Base-by-base conservation (phyloP, 1,284 basidiomycete genomes). In the Earliella scabrosa region DNA sequence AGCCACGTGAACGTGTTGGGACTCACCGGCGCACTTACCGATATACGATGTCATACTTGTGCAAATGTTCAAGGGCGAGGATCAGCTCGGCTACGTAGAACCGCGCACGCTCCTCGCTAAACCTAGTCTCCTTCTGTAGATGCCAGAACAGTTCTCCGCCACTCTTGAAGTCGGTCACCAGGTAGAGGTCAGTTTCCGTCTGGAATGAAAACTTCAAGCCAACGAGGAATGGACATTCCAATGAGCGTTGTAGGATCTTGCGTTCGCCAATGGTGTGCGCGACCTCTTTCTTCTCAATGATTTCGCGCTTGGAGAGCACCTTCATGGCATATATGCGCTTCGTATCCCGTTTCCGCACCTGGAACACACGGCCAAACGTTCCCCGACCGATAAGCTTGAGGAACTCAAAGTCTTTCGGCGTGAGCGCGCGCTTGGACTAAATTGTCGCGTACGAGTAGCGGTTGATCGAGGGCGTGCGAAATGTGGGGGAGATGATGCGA, bases 281-380 rank as follows among this genome's bases (percentile, higher is more conserved):
- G 38, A 99, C 95, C 74, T 99, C 97, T 76, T 99, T 99, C 82
- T 98, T 99, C 44, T 94, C 93, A 54, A 98, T 88, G 67, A 99
- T 99, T 74, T 99, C 97, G 77, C 94, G 95, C 80, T 99, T 99
- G 35, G 93, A 96, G 32, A 99, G 83, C 46, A 99, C 93, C 73
- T 99, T 99, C 97, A 99, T 99, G 52, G 97, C 97, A 77, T 98
- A 99, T 77, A 99, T 99, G 49, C 97, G 92, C 73, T 94, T 92
- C 41, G 97, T 99, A 77, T 99, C 97, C 72, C 83, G 88, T 77
- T 99, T 99, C 59, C 97, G 92, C 36, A 99, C 97, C 75, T 99
- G 97, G 82, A 98, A 99, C 21, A 99, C 97, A 48, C 93, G 91
- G n/a, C 97, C 97, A 72, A 99, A 99, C 0, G 97, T 99, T 5